Evolutionary conservation across 805 yeast genomes (phyloP).

Genomic region (Ogataea pignaliae): DNA sequence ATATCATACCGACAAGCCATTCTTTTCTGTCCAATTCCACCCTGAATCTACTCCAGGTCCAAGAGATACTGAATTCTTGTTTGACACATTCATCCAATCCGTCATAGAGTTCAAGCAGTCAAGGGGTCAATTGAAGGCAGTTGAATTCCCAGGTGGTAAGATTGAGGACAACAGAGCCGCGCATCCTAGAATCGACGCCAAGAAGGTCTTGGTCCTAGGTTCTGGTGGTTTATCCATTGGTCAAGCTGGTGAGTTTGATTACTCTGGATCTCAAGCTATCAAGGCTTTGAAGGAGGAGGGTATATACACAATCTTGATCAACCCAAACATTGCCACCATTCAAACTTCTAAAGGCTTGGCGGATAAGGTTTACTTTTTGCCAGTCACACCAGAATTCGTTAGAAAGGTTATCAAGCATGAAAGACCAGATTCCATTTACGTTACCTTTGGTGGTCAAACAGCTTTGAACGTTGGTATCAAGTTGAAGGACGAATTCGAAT

Average conservation of each 20-base stretch:
- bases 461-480: slow-evolving; percentile 94
- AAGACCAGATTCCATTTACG: slow-evolving; percentile 94
- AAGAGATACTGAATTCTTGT: slow-evolving; percentile 95
- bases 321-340: slow-evolving; percentile 97
- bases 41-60: slow-evolving; percentile 99
- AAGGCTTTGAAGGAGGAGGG: slow-evolving; percentile 98
- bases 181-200: slow-evolving; percentile 76
- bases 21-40: slow-evolving; percentile 97
- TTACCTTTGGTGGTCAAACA: slow-evolving; percentile 98
- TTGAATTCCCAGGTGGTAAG: slow-evolving; percentile 88
- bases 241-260: slow-evolving; percentile 99
- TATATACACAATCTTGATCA: slow-evolving; percentile 89
- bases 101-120: slow-evolving; percentile 63
- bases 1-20: slow-evolving; percentile 81
- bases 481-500: slow-evolving; percentile 90
- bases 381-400: slow-evolving; percentile 96
- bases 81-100: slow-evolving; percentile 85
- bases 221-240: slow-evolving; percentile 98
- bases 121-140: slow-evolving; percentile 57
- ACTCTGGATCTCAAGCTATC: slow-evolving; percentile 98
- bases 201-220: slow-evolving; percentile 91
- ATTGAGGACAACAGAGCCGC: slow-evolving; percentile 67
- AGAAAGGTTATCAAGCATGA: slow-evolving; percentile 93
- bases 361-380: slow-evolving; percentile 94
- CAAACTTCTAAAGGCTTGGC: slow-evolving; percentile 98